Evolutionary conservation across 805 yeast species (phyloP), one percentile per base, ranked within the genome.

Genomic region (Teunomyces pallodes): DNA sequence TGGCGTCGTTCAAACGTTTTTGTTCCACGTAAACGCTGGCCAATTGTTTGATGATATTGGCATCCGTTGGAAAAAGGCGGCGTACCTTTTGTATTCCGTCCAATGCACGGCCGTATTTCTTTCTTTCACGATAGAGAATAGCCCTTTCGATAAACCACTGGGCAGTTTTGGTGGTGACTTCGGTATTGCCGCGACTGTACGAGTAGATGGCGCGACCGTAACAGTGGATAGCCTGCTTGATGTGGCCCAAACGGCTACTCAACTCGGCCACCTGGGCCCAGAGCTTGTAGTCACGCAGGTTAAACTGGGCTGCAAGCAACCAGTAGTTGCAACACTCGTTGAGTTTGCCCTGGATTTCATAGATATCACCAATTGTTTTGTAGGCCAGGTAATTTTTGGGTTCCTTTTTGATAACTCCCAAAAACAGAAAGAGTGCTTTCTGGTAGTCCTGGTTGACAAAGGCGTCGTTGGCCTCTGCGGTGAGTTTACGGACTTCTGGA

Each of bases 351-450:
- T 82, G 84, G 45, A 79, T 70, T 47, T 81, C 76, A 54, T 87
- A 85, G 42, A 92, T 87, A 59, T 88, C 96, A 42, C 97, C 97
- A 40, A 90, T 68, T 0, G 95, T 87, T 58, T 87, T 85, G 72
- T 91, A 91, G 0, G 97, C 97, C 40, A 87, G 82, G 63, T 81
- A 85, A 61, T 87, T 86, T 54, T 80, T 80, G 10, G 88, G 84
- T 60, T 90, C 96, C 46, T 83, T 74, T 56, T 84, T 82, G 50
- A 92, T 83, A 9, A 90, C 95, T 51, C 81, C 88, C 54, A 74
- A 69, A 65, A 78, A 91, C 43, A 77, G 61, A 44, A 77, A 67
- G 54, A 80, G 77, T 0, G 95, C 92, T 0, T 69, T 74, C 28
- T 76, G 79, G 14, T 79, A 74, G 56, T 86, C 85, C 43, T 77